Conservation (phyloP, 2,329 filamentous ascomycete species). For the Stagonosporopsis chrysanthemi region DNA sequence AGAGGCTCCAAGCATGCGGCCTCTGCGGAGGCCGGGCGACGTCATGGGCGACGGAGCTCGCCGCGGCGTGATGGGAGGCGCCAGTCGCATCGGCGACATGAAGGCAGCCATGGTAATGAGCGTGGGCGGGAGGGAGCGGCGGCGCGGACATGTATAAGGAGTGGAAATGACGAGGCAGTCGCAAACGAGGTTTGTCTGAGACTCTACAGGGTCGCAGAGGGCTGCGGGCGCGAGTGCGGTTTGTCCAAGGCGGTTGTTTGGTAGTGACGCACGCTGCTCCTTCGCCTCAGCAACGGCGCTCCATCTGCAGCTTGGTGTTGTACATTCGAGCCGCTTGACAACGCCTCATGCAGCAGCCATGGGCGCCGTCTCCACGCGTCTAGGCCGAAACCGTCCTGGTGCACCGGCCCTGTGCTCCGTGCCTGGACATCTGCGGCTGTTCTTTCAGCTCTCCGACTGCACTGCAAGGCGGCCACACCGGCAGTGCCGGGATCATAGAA, state of each 20-base stretch:
- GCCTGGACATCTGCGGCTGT: constrained; percentile 6
- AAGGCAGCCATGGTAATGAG: constrained; percentile 37
- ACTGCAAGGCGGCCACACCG: neutral
- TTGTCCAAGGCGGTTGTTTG: neutral
- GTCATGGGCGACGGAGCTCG: constrained; percentile 44
- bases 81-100: constrained; percentile 41
- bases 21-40: constrained; percentile 42
- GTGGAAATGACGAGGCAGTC: constrained; percentile 12
- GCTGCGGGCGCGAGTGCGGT: constrained; percentile 1
- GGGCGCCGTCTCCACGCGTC: constrained; percentile 12
- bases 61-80: constrained; percentile 42
- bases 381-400: constrained; percentile 4
- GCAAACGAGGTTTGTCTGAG: neutral
- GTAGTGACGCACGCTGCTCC: neutral
- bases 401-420: constrained; percentile 1
- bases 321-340: constrained; percentile 1
- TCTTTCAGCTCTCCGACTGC: neutral
- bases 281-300: constrained; percentile 15
- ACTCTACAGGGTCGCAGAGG: constrained; percentile 5
- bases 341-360: constrained; percentile 7
- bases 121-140: constrained; percentile 28
- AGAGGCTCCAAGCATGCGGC: constrained; percentile 33
- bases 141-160: constrained; percentile 28
- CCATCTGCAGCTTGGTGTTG: constrained; percentile 15
- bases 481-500: neutral